Percentiles rank a stretch among this genome's conserved stretches.
Conservation (phyloP, 129 eudicot genomes). For the Escallonia rubra region DNA sequence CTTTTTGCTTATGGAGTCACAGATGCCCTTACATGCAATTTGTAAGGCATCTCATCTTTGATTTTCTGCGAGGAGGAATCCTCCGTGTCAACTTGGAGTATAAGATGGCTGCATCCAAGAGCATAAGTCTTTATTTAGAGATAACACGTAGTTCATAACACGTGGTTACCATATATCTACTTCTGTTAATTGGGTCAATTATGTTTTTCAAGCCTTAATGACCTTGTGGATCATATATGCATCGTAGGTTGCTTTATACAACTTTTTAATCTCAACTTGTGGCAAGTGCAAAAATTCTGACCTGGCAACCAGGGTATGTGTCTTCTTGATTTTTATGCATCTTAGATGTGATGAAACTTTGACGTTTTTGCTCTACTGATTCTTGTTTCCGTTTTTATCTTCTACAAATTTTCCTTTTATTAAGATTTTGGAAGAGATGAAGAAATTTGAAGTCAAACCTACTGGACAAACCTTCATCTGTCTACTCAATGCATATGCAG, state of each 20-base stretch:
- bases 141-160: too few species aligned
- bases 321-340: constrained; percentile 5
- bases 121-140: too few species aligned
- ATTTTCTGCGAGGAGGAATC: too few species aligned
- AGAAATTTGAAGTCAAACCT: constrained; percentile 83
- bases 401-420: constrained; percentile 17
- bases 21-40: neutral
- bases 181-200: neutral
- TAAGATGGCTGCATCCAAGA: too few species aligned
- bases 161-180: neutral
- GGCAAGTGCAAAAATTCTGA: constrained; percentile 72
- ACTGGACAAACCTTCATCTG: constrained; percentile 87
- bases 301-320: constrained; percentile 63
- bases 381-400: neutral
- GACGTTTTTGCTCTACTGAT: neutral
- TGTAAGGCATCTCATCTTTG: neutral
- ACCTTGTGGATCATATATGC: neutral
- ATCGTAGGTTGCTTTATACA: constrained; percentile 72
- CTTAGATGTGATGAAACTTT: neutral
- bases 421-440: constrained; percentile 94
- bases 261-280: constrained; percentile 84
- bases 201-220: neutral
- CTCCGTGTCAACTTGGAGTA: too few species aligned
- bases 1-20: neutral
- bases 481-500: constrained; percentile 86